Percentiles rank a stretch among this genome's conserved stretches.
These are phyloP conservation scores for Besnoitia besnoiti DNA, from an alignment of 169 alveolate species.

Conservation along the genomic window DNA sequence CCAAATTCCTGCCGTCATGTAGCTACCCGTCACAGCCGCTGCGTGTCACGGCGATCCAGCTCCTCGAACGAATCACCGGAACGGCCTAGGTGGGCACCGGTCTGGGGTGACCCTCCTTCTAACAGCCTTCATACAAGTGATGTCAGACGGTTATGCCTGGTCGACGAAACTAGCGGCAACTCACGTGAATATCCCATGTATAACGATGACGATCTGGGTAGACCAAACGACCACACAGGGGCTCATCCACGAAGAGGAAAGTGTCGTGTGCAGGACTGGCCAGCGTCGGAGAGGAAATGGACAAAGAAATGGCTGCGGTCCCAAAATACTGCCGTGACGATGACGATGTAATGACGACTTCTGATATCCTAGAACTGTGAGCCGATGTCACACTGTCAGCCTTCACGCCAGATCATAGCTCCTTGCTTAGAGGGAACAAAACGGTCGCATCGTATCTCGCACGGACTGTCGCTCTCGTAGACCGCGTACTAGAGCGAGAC, in stretches of 20 bases:
- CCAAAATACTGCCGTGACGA: conserved; percentile 58
- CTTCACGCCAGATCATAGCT: neutral
- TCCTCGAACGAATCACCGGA: neutral
- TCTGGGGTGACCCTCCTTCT: neutral
- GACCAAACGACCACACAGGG: neutral
- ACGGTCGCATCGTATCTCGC: neutral
- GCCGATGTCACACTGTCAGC: neutral
- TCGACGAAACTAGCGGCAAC: neutral
- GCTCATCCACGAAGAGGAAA: neutral
- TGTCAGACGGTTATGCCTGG: neutral
- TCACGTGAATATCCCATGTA: conserved; percentile 8
- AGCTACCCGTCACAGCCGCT: neutral
- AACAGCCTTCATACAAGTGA: neutral
- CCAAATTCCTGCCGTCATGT: neutral
- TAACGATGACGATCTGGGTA: conserved; percentile 5
- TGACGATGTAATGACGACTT: conserved; percentile 57
- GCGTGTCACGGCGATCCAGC: neutral
- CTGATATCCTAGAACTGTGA: conserved; percentile 46
- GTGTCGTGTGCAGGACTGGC: conserved; percentile 32
- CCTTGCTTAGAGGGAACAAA: neutral
- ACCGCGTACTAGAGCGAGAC: neutral
- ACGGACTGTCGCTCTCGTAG: neutral
- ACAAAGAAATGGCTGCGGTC: conserved; percentile 54
- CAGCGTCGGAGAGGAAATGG: conserved; percentile 43
- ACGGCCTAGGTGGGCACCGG: neutral